phyloP scores from a whole-genome alignment of 2,329 filamentous ascomycete species.

The Samsoniella hepiali region DNA sequence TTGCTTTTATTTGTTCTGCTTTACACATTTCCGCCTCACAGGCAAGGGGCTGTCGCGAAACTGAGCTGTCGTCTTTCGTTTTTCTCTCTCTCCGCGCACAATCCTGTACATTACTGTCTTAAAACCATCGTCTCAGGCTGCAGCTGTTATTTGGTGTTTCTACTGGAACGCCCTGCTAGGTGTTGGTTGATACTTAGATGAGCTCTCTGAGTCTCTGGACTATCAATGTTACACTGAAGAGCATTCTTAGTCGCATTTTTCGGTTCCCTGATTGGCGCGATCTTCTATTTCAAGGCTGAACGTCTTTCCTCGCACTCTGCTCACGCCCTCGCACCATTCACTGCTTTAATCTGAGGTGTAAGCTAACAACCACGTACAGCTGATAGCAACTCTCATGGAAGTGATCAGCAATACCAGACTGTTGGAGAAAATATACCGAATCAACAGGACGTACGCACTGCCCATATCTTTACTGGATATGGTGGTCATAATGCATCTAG shows the following conservation, averaged over 20 bases:
- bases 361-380: constrained; percentile 12
- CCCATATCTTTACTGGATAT: constrained; percentile 72
- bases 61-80: constrained; percentile 7
- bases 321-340: constrained; percentile 5
- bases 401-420: neutral
- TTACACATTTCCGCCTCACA: constrained; percentile 13
- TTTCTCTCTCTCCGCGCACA: constrained; percentile 26
- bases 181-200: constrained; percentile 13
- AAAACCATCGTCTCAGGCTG: constrained; percentile 42
- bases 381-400: constrained; percentile 1
- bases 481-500: constrained; percentile 54
- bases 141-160: constrained; percentile 38
- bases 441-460: constrained; percentile 60
- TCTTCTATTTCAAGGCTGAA: neutral
- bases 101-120: constrained; percentile 55
- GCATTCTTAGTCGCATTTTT: neutral
- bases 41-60: constrained; percentile 15
- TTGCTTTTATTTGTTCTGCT: constrained; percentile 3
- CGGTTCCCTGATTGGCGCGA: neutral
- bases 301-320: constrained; percentile 6
- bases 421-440: neutral
- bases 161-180: constrained; percentile 28
- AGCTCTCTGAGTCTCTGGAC: constrained; percentile 12
- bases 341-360: neutral
- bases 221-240: constrained; percentile 17